Percentiles rank a stretch among this genome's conserved stretches.
These are phyloP conservation scores for Exidia glandulosa DNA, from an alignment of 768 basidiomycete genomes.

Conservation along the genomic window DNA sequence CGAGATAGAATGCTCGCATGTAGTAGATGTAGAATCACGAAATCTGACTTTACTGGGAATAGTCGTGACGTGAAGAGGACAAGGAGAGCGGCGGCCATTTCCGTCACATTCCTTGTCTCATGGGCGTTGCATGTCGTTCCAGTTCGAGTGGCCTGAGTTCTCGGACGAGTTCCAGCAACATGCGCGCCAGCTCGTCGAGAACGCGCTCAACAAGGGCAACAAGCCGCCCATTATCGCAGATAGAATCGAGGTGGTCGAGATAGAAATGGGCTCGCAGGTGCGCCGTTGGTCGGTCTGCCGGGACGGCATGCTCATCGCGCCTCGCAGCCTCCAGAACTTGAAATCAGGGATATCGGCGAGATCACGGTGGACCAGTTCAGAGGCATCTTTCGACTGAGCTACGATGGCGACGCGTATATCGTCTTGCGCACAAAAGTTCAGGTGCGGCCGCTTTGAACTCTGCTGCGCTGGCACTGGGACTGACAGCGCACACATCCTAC, in stretches of 20 bases:
- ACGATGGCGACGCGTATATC: conserved; percentile 84
- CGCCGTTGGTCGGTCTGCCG: conserved; percentile 10
- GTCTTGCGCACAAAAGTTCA: conserved; percentile 87
- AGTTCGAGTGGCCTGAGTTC: conserved; percentile 95
- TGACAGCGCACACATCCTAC: conserved; percentile 4
- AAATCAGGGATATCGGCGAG: conserved; percentile 96
- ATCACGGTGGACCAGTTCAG: conserved; percentile 91
- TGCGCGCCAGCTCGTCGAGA: conserved; percentile 93
- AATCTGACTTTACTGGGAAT: no score
- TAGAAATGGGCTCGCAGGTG: conserved; percentile 98
- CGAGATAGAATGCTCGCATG: no score
- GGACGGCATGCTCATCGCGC: conserved; percentile 1
- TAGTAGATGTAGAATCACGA: no score
- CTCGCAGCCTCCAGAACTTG: conserved; percentile 83
- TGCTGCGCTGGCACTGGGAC: neutral
- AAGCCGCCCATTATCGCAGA: conserved; percentile 97
- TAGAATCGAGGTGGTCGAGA: conserved; percentile 92
- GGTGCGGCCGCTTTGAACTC: conserved; percentile 37
- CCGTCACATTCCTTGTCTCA: neutral
- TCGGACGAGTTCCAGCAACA: conserved; percentile 93
- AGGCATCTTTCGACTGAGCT: conserved; percentile 92
- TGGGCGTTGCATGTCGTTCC: conserved; percentile 30
- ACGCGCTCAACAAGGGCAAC: conserved; percentile 92
- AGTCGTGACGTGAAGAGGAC: no score
- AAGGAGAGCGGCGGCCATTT: neutral